Evolutionary conservation across 1,284 basidiomycete genomes (phyloP).

Genomic region (Meripilus lineatus): DNA sequence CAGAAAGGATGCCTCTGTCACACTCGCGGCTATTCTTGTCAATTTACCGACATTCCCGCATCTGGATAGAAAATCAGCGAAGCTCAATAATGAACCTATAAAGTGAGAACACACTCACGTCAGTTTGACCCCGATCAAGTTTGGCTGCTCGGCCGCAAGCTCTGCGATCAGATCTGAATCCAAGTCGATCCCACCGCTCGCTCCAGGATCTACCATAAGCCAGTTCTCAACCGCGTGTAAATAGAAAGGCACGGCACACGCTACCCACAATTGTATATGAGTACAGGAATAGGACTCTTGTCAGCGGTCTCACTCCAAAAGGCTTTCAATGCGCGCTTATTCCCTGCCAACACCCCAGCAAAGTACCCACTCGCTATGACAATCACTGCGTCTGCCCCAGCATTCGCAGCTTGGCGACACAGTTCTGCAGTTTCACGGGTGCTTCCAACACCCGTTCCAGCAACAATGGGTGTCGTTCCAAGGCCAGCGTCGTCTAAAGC

Average conservation of each 20-base stretch:
- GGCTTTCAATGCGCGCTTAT: slow-evolving; percentile 67
- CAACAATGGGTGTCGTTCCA: slow-evolving; percentile 63
- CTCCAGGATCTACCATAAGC: slow-evolving; percentile 61
- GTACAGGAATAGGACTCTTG: slow-evolving; percentile 75
- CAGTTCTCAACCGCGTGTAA: background rate
- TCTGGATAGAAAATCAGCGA: slow-evolving; percentile 31
- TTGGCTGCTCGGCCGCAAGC: slow-evolving; percentile 68
- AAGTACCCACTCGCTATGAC: slow-evolving; percentile 85
- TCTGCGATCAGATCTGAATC: slow-evolving; percentile 83
- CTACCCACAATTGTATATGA: slow-evolving; percentile 24
- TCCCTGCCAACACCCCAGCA: slow-evolving; percentile 59
- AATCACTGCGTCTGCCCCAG: slow-evolving; percentile 82
- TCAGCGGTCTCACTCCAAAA: slow-evolving; percentile 74
- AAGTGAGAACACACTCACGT: slow-evolving; percentile 48
- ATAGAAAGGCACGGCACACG: slow-evolving; percentile 1
- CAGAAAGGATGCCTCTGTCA: slow-evolving; percentile 56
- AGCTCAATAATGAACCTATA: background rate
- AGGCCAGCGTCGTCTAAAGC: slow-evolving; percentile 69
- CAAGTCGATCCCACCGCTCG: slow-evolving; percentile 79
- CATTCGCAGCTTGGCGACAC: slow-evolving; percentile 67
- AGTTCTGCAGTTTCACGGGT: slow-evolving; percentile 78
- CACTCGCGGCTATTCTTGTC: slow-evolving; percentile 71
- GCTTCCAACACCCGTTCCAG: slow-evolving; percentile 78
- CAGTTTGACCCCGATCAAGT: slow-evolving; percentile 81
- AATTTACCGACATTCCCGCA: slow-evolving; percentile 91